Percentiles rank a stretch among this genome's conserved stretches.
phyloP scores from a whole-genome alignment of 2,329 filamentous ascomycete species.

The Fusarium coffeatum region DNA sequence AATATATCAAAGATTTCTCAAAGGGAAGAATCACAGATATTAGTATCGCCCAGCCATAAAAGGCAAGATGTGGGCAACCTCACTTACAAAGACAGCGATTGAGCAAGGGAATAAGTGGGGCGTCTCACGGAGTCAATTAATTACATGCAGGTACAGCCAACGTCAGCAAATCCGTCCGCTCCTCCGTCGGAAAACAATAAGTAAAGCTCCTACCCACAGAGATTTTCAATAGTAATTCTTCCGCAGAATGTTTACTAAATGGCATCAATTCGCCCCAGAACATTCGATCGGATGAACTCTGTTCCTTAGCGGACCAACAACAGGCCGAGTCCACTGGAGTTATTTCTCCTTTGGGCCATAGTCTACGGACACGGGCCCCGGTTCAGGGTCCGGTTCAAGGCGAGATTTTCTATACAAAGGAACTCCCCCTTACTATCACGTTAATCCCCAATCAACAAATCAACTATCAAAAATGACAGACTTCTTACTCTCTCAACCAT shows the following conservation, averaged over 20 bases:
- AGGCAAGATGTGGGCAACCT: too few relatives aligned
- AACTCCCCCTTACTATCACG: not conserved
- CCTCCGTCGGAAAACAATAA: not conserved
- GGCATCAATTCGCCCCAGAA: not conserved
- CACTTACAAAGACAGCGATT: too few relatives aligned
- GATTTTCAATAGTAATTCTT: not conserved
- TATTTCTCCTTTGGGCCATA: slow-evolving; percentile 24
- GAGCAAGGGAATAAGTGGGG: too few relatives aligned
- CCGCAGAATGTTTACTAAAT: not conserved
- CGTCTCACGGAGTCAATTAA: not conserved
- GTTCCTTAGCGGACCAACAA: slow-evolving; percentile 18
- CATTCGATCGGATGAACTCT: slow-evolving; percentile 4
- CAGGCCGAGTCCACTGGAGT: slow-evolving; percentile 15
- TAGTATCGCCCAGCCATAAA: too few relatives aligned
- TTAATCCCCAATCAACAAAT: too few relatives aligned
- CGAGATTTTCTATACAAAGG: slow-evolving; percentile 5
- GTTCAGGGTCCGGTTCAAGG: not conserved
- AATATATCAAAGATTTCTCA: too few relatives aligned
- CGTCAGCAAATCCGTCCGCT: not conserved
- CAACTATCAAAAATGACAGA: slow-evolving; percentile 19
- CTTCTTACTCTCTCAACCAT: slow-evolving; percentile 48
- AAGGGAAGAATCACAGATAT: too few relatives aligned
- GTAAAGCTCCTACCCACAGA: too few relatives aligned
- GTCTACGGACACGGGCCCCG: slow-evolving; percentile 22
- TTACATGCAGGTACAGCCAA: not conserved